Evolutionary conservation across 257 asterid genomes (phyloP), one percentile per base, ranked within the genome.

Genomic region (Solanum clarkiae): DNA sequence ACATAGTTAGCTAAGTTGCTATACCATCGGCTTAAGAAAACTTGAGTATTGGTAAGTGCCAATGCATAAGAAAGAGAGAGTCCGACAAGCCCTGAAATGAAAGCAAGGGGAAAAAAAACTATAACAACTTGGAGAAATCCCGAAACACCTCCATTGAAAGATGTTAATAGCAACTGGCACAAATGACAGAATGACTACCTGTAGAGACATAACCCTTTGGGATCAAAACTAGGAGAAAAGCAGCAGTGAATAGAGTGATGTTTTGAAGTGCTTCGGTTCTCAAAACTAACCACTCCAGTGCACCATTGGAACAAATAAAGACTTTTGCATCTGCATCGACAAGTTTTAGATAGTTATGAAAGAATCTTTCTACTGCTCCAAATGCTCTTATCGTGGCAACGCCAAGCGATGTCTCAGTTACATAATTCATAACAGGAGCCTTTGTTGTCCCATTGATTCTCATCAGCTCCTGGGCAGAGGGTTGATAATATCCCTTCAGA

Each of bases 371-470:
- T 1, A 80, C 91, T 84, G 65, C 88, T 36, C 85, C 82, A 84
- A 94, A 94, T 44, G 97, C 94, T 90, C 97, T 80, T 85, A 94
- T 88, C 9, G 95, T 92, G 80, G 92, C 90, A 59, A 92, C 95
- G 53, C 98, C 97, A 12, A 92, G 94, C 32, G 97, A 90, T 29
- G 98, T 93, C 90, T 94, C 97, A 0, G 98, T 88, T 44, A 95
- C 94, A 81, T 92, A 91, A 59, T 90, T 94, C 97, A 93, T 93
- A 17, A 94, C 87, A 1, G 97, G 95, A 24, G 98, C 97, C 85
- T 94, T 94, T n/a, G 98, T 93, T 0, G 93, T 93, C 77, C 98
- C 98, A 57, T 91, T 94, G 86, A 93, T 93, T 80, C 98, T 93
- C 97, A 93, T 92, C 49, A 95, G 90, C 88, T 93, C 98, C 70